These are phyloP conservation scores for Dimocarpus longan DNA, from an alignment of 345 rosid species.

Conservation along the genomic window DNA sequence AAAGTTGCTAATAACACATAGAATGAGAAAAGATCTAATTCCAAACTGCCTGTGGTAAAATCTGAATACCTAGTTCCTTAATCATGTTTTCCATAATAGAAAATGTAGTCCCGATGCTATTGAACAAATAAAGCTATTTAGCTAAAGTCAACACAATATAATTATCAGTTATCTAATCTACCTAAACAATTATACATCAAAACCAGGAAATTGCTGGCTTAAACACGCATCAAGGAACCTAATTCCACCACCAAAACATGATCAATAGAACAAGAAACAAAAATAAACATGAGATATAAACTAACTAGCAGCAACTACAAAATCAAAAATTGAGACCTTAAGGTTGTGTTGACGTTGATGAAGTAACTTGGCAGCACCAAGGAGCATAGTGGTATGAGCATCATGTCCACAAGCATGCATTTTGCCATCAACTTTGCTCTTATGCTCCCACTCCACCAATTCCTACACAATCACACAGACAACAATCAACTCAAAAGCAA, in stretches of 20 bases:
- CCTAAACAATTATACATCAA: background rate
- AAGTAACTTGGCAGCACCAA: slow-evolving; percentile 92
- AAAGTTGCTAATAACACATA: background rate
- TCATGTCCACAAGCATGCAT: slow-evolving; percentile 96
- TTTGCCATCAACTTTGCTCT: slow-evolving; percentile 71
- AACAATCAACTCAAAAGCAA: background rate
- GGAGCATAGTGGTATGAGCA: slow-evolving; percentile 85
- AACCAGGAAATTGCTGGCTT: background rate
- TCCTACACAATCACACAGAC: slow-evolving; percentile 41
- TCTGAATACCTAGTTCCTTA: background rate
- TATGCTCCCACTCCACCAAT: slow-evolving; percentile 84
- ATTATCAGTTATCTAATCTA: background rate
- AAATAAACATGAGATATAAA: too few relatives aligned
- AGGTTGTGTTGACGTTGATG: slow-evolving; percentile 62
- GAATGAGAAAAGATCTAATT: background rate
- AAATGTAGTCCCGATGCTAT: background rate
- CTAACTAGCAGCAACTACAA: background rate
- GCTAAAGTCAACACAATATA: background rate
- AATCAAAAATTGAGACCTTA: slow-evolving; percentile 54
- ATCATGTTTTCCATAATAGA: background rate
- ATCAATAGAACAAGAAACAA: background rate
- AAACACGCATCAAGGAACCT: background rate
- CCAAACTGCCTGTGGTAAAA: background rate
- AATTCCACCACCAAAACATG: background rate
- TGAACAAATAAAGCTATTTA: too few relatives aligned